Evolutionary conservation across 371 early-diverging fungal species (phyloP).

Genomic region (Mortierella sp.): DNA sequence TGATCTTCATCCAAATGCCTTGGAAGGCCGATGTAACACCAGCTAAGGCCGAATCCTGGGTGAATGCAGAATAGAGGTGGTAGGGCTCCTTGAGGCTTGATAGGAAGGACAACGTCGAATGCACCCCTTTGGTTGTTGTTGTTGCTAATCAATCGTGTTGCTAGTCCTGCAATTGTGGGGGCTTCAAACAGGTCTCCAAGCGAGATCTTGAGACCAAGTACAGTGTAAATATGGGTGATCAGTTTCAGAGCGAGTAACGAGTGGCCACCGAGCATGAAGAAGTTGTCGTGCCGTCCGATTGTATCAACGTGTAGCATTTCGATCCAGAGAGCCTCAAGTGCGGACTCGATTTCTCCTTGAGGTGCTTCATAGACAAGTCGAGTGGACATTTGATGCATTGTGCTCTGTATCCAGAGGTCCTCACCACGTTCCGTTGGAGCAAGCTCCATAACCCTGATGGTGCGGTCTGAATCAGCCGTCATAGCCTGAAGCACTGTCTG

Average conservation of each 20-base stretch:
- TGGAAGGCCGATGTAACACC: slow-evolving; percentile 1
- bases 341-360: slow-evolving; percentile 5
- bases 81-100: slow-evolving; percentile 6
- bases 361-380: slow-evolving; percentile 18
- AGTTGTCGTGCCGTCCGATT: slow-evolving; percentile 25
- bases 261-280: slow-evolving; percentile 24
- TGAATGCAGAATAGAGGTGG: slow-evolving; percentile 17
- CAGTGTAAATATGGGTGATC: not conserved
- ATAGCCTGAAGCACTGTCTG: not conserved
- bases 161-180: slow-evolving; percentile 5
- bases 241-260: slow-evolving; percentile 14
- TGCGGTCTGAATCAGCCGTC: not conserved
- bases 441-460: no score
- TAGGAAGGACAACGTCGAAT: slow-evolving; percentile 6
- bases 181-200: slow-evolving; percentile 1
- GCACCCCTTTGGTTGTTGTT: slow-evolving; percentile 2
- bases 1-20: slow-evolving; percentile 7
- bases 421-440: no score
- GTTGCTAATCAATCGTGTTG: not conserved
- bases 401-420: no score
- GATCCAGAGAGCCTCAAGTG: slow-evolving; percentile 4
- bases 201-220: no score
- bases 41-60: slow-evolving; percentile 13
- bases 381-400: no score
- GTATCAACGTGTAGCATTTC: slow-evolving; percentile 8